Percentiles rank a stretch among this genome's conserved stretches.
Evolutionary conservation across 345 rosid genomes (phyloP).

Genomic region (Moringa oleifera): DNA sequence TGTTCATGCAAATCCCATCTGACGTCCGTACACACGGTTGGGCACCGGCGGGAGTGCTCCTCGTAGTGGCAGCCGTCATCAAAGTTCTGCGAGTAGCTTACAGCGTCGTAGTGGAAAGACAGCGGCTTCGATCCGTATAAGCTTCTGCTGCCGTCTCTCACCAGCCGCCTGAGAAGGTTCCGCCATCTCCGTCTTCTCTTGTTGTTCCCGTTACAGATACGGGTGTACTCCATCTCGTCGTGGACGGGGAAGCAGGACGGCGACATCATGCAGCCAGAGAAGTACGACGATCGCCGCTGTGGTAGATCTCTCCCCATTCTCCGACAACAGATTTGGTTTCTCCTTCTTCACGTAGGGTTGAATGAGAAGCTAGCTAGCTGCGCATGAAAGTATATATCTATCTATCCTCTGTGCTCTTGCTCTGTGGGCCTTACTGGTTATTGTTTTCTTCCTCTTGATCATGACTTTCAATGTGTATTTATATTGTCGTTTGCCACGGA

Average conservation of each 20-base stretch:
- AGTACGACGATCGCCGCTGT: constrained; percentile 28
- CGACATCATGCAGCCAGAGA: constrained; percentile 32
- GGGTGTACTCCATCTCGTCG: constrained; percentile 43
- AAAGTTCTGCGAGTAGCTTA: constrained; percentile 75
- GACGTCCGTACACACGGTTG: constrained; percentile 15
- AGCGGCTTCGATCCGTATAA: constrained; percentile 40
- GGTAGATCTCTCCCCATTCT: constrained; percentile 44
- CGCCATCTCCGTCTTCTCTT: constrained; percentile 37
- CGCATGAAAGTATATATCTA: too few species aligned
- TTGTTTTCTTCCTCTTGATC: too few species aligned
- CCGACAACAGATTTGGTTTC: too few species aligned
- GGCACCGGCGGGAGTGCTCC: constrained; percentile 20
- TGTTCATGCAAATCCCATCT: constrained; percentile 25
- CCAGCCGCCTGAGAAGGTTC: constrained; percentile 40
- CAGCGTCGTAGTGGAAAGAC: constrained; percentile 69
- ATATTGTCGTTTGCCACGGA: too few species aligned
- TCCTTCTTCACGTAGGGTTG: too few species aligned
- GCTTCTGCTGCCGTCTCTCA: constrained; percentile 34
- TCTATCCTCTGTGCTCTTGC: too few species aligned
- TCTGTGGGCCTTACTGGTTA: too few species aligned
- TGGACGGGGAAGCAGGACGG: constrained; percentile 44
- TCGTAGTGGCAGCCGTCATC: constrained; percentile 48
- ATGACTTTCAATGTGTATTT: too few species aligned
- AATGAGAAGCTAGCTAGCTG: too few species aligned
- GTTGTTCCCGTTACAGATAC: constrained; percentile 27